Base-by-base conservation (phyloP, 139 green algal species). In the Picochlorum sp. region DNA sequence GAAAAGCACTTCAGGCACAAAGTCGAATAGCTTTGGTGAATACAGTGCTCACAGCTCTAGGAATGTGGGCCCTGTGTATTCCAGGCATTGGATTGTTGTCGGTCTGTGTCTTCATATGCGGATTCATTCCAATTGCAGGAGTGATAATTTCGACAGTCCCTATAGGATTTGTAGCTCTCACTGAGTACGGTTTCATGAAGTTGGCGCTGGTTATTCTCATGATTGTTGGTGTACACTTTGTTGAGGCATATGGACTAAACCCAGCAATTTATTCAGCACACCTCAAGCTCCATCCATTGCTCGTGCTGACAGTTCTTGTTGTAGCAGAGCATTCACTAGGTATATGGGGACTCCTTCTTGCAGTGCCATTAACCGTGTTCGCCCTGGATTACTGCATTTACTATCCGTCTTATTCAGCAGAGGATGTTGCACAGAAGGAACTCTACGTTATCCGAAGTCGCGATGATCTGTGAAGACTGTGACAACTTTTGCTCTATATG, bases 61-160 rank as follows among this genome's bases (percentile, higher is more conserved):
- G 91, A 69, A 94, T 96, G 81, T 94, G 84, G 75, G 23, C 77
- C 10, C 76, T 97, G 56, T 45, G 76, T 1, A 86, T 97, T 20
- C 88, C 92, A 0, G 86, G 88, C 55, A 74, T 95, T 3, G 86
- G 80, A 21, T 78, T 95, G 30, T 77, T 97, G 14, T 90, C 84
- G 1, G 73, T 96, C 9, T 92, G 96, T 64, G 91, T 97, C 11
- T 97, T 97, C 75, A 76, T 94, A 34, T 96, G 90, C 81, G 81
- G 70, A 71, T 95, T 95, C 77, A 92, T 95, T 57, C 88, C 88
- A 55, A 89, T 96, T 44, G 89, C 88, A 6, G 89, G 89, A n/a
- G 79, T 86, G 58, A 86, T 96, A 77, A 90, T 96, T 44, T 94
- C 85, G 45, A 96, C 90, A 20, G 67, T 80, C 1, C 91, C 91